Base-by-base conservation (phyloP, 2,329 filamentous ascomycete species). In the Epichloe aotearoae region DNA sequence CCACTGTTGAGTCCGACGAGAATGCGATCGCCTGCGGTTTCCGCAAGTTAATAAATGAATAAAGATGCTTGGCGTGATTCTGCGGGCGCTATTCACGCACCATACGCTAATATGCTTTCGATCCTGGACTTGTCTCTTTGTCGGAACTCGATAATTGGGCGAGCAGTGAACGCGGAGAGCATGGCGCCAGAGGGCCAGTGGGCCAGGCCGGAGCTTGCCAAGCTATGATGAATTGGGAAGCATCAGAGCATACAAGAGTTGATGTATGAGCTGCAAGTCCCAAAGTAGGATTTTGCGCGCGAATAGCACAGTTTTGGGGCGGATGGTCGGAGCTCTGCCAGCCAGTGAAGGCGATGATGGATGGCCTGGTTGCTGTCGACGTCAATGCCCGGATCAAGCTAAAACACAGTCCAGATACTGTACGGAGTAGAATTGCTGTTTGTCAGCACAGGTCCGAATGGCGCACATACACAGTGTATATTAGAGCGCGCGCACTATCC, bases 91-190 rank as follows among this genome's bases (percentile, higher is more conserved):
- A 23, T 23, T 17, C 41, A 50, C 68, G 52, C 75, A 88, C 86
- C 89, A 69, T 95, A 88, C 54, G 91, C 88, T 46, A 97, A 77
- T 58, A 98, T 88, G 47, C 88, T 93, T 71, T 98, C 93, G 70
- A 98, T 95, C 75, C 86, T 93, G 58, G 88, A 94, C 75, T 94
- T 96, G 80, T 97, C 91, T 69, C 88, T 84, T 69, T 83, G 83
- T 73, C 86, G 90, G 62, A 98, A 85, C 86, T 98, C 93, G 76
- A 97, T 86, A 67, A 98, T 91, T 57, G 90, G 87, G 64, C 88
- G 86, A 73, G 93, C 90, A 60, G 86, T 95, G 72, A 98, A 98
- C 65, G 93, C 93, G 70, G 91, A 94, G 70, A 98, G 84, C 93
- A 96, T 96, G 69, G 74, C 75, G 66, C 55, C 57, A 67, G 62